Percentiles rank a stretch among this genome's conserved stretches.
These are phyloP conservation scores for Penicillium chermesinum DNA, from an alignment of 495 filamentous ascomycete species.

Conservation along the genomic window DNA sequence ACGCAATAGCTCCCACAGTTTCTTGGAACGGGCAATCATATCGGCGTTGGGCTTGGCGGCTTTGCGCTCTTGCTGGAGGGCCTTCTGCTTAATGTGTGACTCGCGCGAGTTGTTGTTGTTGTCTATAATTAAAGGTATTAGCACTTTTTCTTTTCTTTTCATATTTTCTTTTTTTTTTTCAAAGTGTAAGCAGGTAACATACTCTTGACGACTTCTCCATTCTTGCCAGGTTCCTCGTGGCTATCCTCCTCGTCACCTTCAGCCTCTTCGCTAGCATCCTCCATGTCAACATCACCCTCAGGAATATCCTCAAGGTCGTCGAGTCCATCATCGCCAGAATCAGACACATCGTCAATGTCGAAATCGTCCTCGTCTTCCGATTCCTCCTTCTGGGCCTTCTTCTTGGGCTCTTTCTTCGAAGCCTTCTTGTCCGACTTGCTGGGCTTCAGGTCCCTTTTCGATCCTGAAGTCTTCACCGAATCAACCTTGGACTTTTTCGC, in stretches of 20 bases:
- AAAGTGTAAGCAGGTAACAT: conserved; percentile 16
- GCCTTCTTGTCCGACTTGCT: conserved; percentile 34
- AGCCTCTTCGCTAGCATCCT: conserved; percentile 25
- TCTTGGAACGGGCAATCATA: conserved; percentile 81
- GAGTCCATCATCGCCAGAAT: conserved; percentile 34
- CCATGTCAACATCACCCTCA: conserved; percentile 36
- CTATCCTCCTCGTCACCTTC: conserved; percentile 26
- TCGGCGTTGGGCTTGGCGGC: conserved; percentile 88
- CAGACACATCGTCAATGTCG: conserved; percentile 40
- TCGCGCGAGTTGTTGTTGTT: conserved; percentile 57
- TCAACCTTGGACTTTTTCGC: conserved; percentile 32
- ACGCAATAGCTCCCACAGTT: conserved; percentile 91
- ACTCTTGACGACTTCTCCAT: conserved; percentile 24
- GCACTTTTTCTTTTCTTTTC: neutral
- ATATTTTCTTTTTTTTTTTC: neutral
- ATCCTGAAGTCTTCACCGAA: conserved; percentile 30
- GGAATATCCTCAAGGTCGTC: conserved; percentile 25
- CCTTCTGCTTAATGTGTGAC: conserved; percentile 88
- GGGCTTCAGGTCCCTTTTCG: conserved; percentile 24
- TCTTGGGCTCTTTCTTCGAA: conserved; percentile 16
- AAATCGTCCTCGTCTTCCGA: conserved; percentile 38
- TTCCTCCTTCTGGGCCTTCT: conserved; percentile 28
- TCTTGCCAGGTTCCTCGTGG: conserved; percentile 10
- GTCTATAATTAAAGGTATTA: neutral
- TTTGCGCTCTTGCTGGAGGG: conserved; percentile 81